These are phyloP conservation scores for Yarrowia porcina DNA, from an alignment of 805 yeast genomes.

Conservation along the genomic window DNA sequence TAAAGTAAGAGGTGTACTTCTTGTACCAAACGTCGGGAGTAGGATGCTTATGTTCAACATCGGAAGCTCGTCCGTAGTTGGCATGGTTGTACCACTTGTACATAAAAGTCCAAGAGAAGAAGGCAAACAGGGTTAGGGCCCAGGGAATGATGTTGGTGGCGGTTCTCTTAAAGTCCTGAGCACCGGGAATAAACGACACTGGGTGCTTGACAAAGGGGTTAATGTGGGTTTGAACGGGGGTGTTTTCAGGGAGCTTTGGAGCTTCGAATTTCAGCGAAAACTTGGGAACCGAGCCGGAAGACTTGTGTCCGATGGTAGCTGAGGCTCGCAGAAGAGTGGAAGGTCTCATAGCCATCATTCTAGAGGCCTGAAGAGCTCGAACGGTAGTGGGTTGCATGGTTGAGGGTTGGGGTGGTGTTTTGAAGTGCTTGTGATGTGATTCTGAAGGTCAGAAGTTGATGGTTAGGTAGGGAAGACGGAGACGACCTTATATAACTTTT, in stretches of 20 bases:
- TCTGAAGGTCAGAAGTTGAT: not conserved
- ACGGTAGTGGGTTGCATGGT: conserved; percentile 15
- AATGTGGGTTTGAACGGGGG: not conserved
- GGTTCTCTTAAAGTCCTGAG: conserved; percentile 16
- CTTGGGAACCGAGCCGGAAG: not conserved
- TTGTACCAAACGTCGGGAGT: conserved; percentile 5
- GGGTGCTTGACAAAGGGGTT: conserved; percentile 13
- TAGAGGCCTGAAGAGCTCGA: conserved; percentile 22
- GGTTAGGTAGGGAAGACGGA: not conserved
- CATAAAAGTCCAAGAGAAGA: conserved; percentile 21
- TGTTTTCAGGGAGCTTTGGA: not conserved
- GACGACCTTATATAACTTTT: not conserved
- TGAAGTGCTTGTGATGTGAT: not conserved
- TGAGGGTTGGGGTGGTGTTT: not conserved
- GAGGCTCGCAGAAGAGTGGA: not conserved
- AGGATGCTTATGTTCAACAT: conserved; percentile 17
- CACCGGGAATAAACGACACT: not conserved
- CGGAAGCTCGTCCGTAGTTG: conserved; percentile 20
- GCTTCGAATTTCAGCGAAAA: conserved; percentile 2
- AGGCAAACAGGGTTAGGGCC: not conserved
- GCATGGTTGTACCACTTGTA: conserved; percentile 24
- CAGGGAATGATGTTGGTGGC: not conserved
- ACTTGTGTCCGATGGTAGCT: not conserved
- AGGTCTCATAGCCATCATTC: conserved; percentile 21
- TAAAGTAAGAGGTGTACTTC: conserved; percentile 15